A percentile compares a stretch with the other conserved stretches of the same genome.
Evolutionary conservation across 306 rosid genomes (phyloP).

Genomic region (Glycine tomentella): DNA sequence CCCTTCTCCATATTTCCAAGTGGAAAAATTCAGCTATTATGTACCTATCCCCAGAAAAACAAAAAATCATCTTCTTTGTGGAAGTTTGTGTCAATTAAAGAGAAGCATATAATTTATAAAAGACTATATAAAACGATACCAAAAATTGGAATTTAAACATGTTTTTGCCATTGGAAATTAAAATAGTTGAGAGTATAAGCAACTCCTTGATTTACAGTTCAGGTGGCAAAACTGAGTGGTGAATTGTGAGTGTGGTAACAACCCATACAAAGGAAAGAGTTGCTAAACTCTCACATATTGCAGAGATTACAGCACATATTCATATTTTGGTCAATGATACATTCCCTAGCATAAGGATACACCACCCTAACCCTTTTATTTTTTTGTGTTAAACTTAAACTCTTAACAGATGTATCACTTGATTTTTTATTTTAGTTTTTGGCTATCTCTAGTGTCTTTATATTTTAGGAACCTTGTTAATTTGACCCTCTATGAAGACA

Average conservation of each 20-base stretch:
- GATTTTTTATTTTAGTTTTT: not conserved
- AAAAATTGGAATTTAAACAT: not conserved
- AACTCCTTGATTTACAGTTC: not conserved
- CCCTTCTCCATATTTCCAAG: not conserved
- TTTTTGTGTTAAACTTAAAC: not conserved
- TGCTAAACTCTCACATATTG: not conserved
- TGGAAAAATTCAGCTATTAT: not conserved
- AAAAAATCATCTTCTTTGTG: not conserved
- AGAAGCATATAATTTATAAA: constrained; percentile 8
- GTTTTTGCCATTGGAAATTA: not conserved
- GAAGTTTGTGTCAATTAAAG: constrained; percentile 27
- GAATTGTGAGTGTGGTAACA: constrained; percentile 26
- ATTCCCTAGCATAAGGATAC: not conserved
- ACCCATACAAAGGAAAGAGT: not conserved
- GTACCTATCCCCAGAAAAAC: not conserved
- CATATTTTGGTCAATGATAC: constrained; percentile 12
- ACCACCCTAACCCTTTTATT: not conserved
- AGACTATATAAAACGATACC: not conserved
- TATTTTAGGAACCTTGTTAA: constrained; percentile 21
- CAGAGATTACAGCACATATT: not conserved
- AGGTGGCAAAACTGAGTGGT: not conserved
- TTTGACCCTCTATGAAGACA: not conserved
- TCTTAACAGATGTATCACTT: constrained; percentile 8
- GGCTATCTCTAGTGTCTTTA: not conserved
- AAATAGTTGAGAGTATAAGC: not conserved